A percentile compares a stretch with the other conserved stretches of the same genome.
Conservation (phyloP, 2,329 filamentous ascomycete species). For the Aspergillus pseudotamarii region DNA sequence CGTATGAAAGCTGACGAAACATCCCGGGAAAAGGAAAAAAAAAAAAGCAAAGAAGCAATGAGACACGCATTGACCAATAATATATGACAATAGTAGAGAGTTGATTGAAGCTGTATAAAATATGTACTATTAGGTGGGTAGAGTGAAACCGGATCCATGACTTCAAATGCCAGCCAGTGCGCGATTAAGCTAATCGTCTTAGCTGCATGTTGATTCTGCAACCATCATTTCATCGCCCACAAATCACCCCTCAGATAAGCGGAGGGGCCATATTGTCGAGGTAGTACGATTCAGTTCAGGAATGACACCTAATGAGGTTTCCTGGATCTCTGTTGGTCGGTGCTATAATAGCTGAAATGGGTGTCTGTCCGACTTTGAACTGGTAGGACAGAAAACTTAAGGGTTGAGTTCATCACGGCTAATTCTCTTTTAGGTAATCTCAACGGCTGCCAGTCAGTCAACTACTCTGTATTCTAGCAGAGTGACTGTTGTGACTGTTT, state of each 20-base stretch:
- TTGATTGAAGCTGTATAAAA: neutral
- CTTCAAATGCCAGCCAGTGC: neutral
- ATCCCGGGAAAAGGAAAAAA: neutral
- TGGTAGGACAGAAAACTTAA: neutral
- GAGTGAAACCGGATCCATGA: neutral
- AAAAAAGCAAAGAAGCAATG: neutral
- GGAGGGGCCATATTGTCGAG: neutral
- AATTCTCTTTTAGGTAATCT: conserved; percentile 5
- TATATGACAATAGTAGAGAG: neutral
- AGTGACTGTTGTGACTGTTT: conserved; percentile 1
- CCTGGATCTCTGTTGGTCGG: neutral
- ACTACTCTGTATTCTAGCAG: no score
- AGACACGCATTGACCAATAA: neutral
- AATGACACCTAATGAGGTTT: neutral
- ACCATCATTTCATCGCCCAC: neutral
- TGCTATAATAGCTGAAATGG: neutral
- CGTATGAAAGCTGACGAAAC: neutral
- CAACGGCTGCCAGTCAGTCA: neutral
- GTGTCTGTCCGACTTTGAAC: neutral
- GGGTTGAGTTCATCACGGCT: neutral
- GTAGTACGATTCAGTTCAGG: neutral
- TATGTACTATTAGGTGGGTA: neutral
- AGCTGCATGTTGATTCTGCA: conserved; percentile 4
- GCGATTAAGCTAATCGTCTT: neutral
- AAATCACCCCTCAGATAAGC: neutral